A percentile compares a stretch with the other conserved stretches of the same genome.
Evolutionary conservation across 495 filamentous ascomycete genomes (phyloP).

Genomic region (Rhizodiscina lignyota): DNA sequence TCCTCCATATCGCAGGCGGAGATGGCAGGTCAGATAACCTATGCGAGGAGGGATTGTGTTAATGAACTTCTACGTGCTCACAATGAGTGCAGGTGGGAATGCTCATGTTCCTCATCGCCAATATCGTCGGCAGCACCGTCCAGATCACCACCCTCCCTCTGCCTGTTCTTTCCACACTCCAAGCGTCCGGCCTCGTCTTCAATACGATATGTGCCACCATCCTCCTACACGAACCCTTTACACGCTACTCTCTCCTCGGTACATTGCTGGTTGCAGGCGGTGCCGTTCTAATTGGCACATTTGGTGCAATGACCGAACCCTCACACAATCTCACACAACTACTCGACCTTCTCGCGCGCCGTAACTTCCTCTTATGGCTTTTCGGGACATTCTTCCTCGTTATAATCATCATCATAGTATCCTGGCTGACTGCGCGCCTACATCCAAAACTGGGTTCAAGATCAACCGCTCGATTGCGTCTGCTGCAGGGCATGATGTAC

Average conservation of each 20-base stretch:
- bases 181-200: constrained; percentile 93
- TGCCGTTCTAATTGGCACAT: constrained; percentile 78
- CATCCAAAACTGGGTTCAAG: constrained; percentile 28
- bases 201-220: constrained; percentile 94
- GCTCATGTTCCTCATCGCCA: constrained; percentile 89
- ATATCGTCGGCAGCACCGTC: constrained; percentile 85
- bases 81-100: constrained; percentile 76
- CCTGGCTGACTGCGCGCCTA: constrained; percentile 38
- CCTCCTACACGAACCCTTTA: constrained; percentile 89
- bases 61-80: not conserved
- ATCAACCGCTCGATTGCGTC: constrained; percentile 47
- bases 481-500: constrained; percentile 76
- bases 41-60: not conserved
- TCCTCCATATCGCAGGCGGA: constrained; percentile 74
- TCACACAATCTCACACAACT: constrained; percentile 78
- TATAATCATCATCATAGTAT: constrained; percentile 43
- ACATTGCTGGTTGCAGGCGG: constrained; percentile 77
- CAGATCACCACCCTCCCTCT: constrained; percentile 95
- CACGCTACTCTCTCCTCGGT: constrained; percentile 72
- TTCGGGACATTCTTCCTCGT: constrained; percentile 56
- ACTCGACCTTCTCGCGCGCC: constrained; percentile 53
- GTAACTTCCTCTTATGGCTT: constrained; percentile 87
- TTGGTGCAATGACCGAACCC: constrained; percentile 89
- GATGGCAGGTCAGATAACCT: constrained; percentile 58
- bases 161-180: constrained; percentile 85